Base-by-base conservation (phyloP, 2,329 filamentous ascomycete genomes). In the Diaporthe caulivora region DNA sequence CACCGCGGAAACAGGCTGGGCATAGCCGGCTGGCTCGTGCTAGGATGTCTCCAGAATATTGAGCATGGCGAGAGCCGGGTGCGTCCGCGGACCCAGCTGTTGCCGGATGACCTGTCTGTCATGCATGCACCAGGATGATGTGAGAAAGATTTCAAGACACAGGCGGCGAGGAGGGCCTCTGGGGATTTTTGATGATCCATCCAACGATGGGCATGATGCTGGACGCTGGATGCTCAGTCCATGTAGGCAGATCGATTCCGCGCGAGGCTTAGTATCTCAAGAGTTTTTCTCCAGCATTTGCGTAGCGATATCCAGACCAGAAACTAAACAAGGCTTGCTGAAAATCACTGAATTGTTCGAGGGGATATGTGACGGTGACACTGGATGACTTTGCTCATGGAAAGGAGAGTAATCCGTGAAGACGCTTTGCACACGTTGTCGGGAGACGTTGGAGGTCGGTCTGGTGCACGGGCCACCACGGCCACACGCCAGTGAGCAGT, bases 1-100 rank as follows among this genome's bases (percentile, higher is more conserved):
- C 44, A 37, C 44, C n/a, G 60, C 60, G 62, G 62, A 26, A 51
- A 51, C 62, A 65, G 44, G 44, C 13, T 37, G 44, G 62, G 51
- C 13, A 51, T 37, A 34, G 34, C 57, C 37, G 57, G 58, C n/a
- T 24, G 31, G 47, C 44, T 53, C 31, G 15, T 53, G n/a, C 13
- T 13, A 3, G 31, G 47, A 21, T 17, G 31, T 18, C 21, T 24
- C 62, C 62, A 24, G 21, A 49, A 49, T 65, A 18, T 24, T 65
- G 6, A 13, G 29, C 24, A 47, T 17, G 60, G 44, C 44, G 40
- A 65, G 42, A 65, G 42, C 26, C 29, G 13, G 17, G 42, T 44
- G 44, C 29, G 15, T 17, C 31, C 44, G 62, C 62, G 44, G 31
- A 17, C 21, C 37, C 44, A 31, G 62, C 62, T 51, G 21, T 51